A percentile compares a stretch with the other conserved stretches of the same genome.
phyloP scores from a whole-genome alignment of 805 yeast species.

The Starmerella stigmatis region DNA sequence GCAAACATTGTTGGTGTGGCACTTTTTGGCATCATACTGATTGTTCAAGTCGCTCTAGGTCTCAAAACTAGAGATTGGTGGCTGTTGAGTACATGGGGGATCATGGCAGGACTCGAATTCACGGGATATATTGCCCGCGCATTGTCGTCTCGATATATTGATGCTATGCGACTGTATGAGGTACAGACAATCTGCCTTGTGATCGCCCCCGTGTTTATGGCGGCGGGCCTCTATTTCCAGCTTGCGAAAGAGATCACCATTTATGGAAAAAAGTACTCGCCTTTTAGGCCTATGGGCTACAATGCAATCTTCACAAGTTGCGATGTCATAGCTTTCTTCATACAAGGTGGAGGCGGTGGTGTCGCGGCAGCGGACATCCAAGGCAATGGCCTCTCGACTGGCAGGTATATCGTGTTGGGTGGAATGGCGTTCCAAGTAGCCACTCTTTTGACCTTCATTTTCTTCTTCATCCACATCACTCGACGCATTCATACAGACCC shows the following conservation, averaged over 20 bases:
- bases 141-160: constrained; percentile 33
- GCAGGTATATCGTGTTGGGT: constrained; percentile 60
- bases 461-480: constrained; percentile 39
- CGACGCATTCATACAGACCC: constrained; percentile 7
- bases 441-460: constrained; percentile 52
- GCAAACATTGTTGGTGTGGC: constrained; percentile 51
- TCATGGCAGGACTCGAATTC: constrained; percentile 52
- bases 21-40: constrained; percentile 42
- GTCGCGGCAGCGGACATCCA: constrained; percentile 41
- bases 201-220: constrained; percentile 69
- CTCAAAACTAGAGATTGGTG: constrained; percentile 48
- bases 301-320: constrained; percentile 54
- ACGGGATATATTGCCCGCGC: constrained; percentile 59
- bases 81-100: constrained; percentile 49
- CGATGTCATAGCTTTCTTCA: constrained; percentile 51
- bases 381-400: constrained; percentile 33
- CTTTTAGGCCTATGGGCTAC: constrained; percentile 46
- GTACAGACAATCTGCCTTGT: constrained; percentile 61
- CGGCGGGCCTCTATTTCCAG: constrained; percentile 71
- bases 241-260: constrained; percentile 57
- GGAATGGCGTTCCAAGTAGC: constrained; percentile 71
- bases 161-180: constrained; percentile 38
- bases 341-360: constrained; percentile 75
- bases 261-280: constrained; percentile 46
- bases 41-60: constrained; percentile 37